phyloP scores from a whole-genome alignment of 2,329 filamentous ascomycete species.

The Aspergillus jensenii region DNA sequence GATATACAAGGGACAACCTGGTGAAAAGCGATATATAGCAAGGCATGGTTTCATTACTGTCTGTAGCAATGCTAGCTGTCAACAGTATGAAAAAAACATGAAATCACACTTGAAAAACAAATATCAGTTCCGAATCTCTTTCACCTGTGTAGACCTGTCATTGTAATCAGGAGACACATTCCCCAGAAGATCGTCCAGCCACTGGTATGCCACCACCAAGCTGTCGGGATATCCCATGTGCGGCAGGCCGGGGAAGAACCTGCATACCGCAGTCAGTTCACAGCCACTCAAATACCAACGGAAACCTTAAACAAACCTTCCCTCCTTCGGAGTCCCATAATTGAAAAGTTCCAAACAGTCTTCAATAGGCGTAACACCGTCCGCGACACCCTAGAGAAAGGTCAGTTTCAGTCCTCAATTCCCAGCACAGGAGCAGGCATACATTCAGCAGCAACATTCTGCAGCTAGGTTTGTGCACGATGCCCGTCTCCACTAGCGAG shows the following conservation, averaged over 20 bases:
- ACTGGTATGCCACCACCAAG: conserved; percentile 39
- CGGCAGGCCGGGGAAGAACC: conserved; percentile 58
- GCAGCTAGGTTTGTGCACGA: conserved; percentile 57
- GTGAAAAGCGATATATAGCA: too few species aligned
- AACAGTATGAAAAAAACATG: too few species aligned
- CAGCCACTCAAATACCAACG: neutral
- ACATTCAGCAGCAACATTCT: conserved; percentile 63
- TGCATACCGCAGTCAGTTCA: neutral
- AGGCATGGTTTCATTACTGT: too few species aligned
- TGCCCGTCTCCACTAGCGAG: conserved; percentile 60
- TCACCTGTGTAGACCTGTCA: too few species aligned
- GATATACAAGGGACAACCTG: too few species aligned
- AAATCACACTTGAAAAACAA: too few species aligned
- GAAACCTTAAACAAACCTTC: conserved; percentile 39
- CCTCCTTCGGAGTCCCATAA: conserved; percentile 65
- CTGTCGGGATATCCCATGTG: conserved; percentile 67
- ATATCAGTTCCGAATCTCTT: too few species aligned
- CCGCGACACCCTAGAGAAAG: conserved; percentile 53
- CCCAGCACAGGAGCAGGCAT: conserved; percentile 19
- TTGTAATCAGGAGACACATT: too few species aligned
- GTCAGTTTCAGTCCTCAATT: neutral
- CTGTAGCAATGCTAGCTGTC: too few species aligned
- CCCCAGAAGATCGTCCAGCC: conserved; percentile 29
- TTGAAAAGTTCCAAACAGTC: conserved; percentile 66
- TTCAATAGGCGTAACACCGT: conserved; percentile 68